phyloP scores from a whole-genome alignment of 2,329 filamentous ascomycete genomes.

The Pseudohalonectria lignicola region DNA sequence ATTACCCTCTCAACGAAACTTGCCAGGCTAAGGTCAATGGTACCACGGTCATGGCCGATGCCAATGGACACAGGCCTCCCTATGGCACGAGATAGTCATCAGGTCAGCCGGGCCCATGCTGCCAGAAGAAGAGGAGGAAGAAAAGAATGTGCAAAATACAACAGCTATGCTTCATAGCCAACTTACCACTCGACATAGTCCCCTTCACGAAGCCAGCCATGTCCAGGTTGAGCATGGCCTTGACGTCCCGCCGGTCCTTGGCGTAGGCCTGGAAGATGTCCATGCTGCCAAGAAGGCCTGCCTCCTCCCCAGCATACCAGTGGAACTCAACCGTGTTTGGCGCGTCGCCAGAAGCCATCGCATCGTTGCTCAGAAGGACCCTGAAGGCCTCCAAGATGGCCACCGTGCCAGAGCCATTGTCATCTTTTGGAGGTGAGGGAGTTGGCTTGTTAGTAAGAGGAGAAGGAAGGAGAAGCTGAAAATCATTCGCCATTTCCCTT shows the following conservation, averaged over 20 bases:
- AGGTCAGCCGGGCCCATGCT: background rate
- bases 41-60: background rate
- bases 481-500: too few species aligned
- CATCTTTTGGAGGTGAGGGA: constrained; percentile 37
- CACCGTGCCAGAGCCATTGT: constrained; percentile 86
- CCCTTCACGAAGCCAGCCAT: constrained; percentile 88
- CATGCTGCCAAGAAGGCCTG: constrained; percentile 76
- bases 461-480: too few species aligned
- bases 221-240: constrained; percentile 96
- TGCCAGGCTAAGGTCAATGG: constrained; percentile 50
- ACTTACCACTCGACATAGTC: constrained; percentile 37
- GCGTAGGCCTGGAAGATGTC: constrained; percentile 80
- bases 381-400: constrained; percentile 89
- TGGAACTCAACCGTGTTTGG: constrained; percentile 91
- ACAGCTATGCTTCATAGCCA: background rate
- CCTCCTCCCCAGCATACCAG: constrained; percentile 90
- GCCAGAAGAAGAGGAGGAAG: too few species aligned
- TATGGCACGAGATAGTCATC: constrained; percentile 62
- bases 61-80: background rate
- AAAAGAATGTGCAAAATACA: background rate
- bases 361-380: constrained; percentile 62
- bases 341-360: constrained; percentile 59
- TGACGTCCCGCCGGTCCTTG: constrained; percentile 61
- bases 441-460: background rate
- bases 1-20: constrained; percentile 85